A percentile compares a stretch with the other conserved stretches of the same genome.
Conservation (phyloP, 1,284 basidiomycete genomes). For the Mycosarcoma maydis region DNA sequence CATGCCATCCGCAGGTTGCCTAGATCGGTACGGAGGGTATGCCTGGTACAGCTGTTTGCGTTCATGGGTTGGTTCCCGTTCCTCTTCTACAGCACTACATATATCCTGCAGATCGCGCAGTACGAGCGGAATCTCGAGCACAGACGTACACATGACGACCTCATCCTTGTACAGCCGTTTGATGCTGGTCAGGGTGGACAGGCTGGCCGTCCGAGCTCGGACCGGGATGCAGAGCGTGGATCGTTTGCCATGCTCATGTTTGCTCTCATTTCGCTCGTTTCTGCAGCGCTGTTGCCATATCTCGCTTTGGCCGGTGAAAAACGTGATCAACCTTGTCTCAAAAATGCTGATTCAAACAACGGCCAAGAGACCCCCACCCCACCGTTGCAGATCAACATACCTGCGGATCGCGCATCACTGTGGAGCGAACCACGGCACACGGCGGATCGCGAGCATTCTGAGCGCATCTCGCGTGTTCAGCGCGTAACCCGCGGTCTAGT, state of each 20-base stretch:
- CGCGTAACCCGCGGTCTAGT: conserved; percentile 19
- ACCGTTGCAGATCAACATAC: conserved; percentile 6
- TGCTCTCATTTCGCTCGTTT: conserved; percentile 52
- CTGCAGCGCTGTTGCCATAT: conserved; percentile 52
- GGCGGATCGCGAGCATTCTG: conserved; percentile 4
- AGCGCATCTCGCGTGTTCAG: conserved; percentile 17
- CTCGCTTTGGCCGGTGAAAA: conserved; percentile 50
- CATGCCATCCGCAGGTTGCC: conserved; percentile 53
- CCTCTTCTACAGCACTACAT: conserved; percentile 76
- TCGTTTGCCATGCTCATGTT: conserved; percentile 63
- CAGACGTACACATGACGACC: conserved; percentile 1
- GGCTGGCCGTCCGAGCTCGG: conserved; percentile 11
- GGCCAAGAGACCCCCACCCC: conserved; percentile 3
- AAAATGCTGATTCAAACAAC: too few relatives aligned
- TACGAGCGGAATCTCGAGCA: conserved; percentile 74
- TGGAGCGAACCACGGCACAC: background rate
- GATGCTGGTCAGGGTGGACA: background rate
- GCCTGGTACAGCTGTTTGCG: conserved; percentile 81
- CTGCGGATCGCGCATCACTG: conserved; percentile 8
- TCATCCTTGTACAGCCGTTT: background rate
- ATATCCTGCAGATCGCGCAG: conserved; percentile 88
- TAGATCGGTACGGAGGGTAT: conserved; percentile 71
- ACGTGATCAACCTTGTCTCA: too few relatives aligned
- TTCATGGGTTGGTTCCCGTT: conserved; percentile 80
- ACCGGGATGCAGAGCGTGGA: conserved; percentile 52